Conservation (phyloP, 1,284 basidiomycete species). For the Boletus sp. region DNA sequence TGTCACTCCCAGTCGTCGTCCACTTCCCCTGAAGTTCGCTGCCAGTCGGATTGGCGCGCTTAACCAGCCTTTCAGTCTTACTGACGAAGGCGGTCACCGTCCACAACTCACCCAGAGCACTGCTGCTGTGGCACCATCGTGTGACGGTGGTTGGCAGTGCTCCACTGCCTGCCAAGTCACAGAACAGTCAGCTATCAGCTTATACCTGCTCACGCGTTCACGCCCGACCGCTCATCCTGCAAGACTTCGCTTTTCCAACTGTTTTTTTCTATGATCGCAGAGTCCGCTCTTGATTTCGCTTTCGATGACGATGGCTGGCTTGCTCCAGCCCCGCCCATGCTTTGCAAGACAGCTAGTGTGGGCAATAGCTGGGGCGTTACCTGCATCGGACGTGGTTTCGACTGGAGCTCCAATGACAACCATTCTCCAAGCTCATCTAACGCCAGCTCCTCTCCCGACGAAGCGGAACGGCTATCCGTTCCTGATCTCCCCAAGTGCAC, state of each 20-base stretch:
- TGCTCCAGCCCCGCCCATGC: conserved; percentile 42
- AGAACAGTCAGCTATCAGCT: conserved; percentile 1
- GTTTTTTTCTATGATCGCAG: conserved; percentile 48
- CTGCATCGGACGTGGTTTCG: conserved; percentile 75
- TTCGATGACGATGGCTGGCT: conserved; percentile 65
- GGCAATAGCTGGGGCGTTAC: conserved; percentile 78
- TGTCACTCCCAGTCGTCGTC: background rate
- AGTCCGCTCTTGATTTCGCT: conserved; percentile 53
- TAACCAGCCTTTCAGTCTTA: background rate
- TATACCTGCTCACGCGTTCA: background rate
- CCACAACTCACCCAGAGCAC: background rate
- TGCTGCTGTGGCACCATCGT: conserved; percentile 9
- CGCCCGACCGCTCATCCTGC: conserved; percentile 1
- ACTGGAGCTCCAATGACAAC: conserved; percentile 53
- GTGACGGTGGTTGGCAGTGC: conserved; percentile 15
- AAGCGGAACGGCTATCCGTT: conserved; percentile 5
- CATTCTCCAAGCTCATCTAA: conserved; percentile 21
- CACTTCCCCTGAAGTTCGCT: background rate
- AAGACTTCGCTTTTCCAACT: background rate
- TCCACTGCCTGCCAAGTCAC: background rate
- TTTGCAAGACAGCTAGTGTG: conserved; percentile 61
- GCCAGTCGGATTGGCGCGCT: background rate
- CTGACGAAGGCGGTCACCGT: background rate
- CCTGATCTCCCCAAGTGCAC: conserved; percentile 14
- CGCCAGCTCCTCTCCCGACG: conserved; percentile 6